Percentiles rank a stretch among this genome's conserved stretches.
These are phyloP conservation scores for Solanum sparsipilum DNA, from an alignment of 257 asterid species.

Conservation along the genomic window DNA sequence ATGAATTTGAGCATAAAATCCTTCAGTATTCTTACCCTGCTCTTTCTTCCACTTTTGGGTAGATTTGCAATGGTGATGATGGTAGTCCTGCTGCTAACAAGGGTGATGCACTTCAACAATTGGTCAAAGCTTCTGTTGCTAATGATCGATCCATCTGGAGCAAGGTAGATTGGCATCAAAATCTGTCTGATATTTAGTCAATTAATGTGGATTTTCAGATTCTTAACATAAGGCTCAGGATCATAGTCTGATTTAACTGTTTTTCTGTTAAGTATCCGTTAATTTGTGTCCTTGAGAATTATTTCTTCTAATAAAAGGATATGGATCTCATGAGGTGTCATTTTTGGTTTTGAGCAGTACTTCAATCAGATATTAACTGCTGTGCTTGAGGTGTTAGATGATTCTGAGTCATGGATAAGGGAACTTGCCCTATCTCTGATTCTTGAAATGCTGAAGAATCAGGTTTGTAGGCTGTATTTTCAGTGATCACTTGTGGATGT, in stretches of 20 bases:
- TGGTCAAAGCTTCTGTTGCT: constrained; percentile 50
- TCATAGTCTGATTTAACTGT: background rate
- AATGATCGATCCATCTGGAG: constrained; percentile 72
- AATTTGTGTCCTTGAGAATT: background rate
- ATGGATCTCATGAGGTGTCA: background rate
- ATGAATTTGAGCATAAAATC: background rate
- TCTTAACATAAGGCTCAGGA: background rate
- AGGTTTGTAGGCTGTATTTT: constrained; percentile 38
- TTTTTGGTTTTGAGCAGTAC: constrained; percentile 45
- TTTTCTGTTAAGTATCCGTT: background rate
- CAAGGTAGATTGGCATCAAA: constrained; percentile 39
- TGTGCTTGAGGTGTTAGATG: constrained; percentile 89
- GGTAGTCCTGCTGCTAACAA: constrained; percentile 60
- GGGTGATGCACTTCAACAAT: constrained; percentile 70
- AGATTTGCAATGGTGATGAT: constrained; percentile 79
- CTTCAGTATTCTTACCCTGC: background rate
- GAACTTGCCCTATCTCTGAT: constrained; percentile 72
- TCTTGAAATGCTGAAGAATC: constrained; percentile 89
- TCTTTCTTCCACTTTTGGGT: constrained; percentile 2
- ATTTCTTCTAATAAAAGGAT: background rate
- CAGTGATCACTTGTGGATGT: background rate
- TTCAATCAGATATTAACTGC: constrained; percentile 95
- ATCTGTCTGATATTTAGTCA: background rate
- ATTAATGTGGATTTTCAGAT: background rate
- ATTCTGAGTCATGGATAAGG: constrained; percentile 66